phyloP scores from a whole-genome alignment of 345 rosid genomes.

The Cardiospermum halicacabum region DNA sequence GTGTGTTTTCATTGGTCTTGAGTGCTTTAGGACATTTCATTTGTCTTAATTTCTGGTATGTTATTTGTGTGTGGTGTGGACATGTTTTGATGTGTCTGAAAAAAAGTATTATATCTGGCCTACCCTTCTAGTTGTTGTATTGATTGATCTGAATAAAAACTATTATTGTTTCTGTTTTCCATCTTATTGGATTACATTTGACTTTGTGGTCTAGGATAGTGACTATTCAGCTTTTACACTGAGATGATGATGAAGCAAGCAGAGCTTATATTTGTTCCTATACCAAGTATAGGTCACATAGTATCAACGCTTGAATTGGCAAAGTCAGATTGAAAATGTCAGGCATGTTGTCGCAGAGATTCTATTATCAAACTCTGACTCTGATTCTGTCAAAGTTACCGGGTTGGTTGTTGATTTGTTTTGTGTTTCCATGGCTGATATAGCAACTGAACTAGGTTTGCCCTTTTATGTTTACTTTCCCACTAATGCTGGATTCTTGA shows the following conservation, averaged over 20 bases:
- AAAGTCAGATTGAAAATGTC: slow-evolving; percentile 11
- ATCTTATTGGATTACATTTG: too few species aligned
- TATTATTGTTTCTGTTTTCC: too few species aligned
- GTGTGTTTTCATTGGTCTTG: too few species aligned
- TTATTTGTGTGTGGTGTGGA: too few species aligned
- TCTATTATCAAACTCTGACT: slow-evolving; percentile 6
- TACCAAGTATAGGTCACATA: slow-evolving; percentile 38
- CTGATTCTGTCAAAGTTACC: slow-evolving; percentile 22
- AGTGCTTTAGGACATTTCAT: too few species aligned
- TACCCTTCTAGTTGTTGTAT: too few species aligned
- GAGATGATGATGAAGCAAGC: slow-evolving; percentile 30
- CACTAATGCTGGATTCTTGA: slow-evolving; percentile 28
- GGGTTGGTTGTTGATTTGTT: slow-evolving; percentile 49
- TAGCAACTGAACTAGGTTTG: slow-evolving; percentile 33
- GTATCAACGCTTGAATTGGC: slow-evolving; percentile 45
- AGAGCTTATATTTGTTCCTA: slow-evolving; percentile 35
- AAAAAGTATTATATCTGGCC: too few species aligned
- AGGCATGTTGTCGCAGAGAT: slow-evolving; percentile 8
- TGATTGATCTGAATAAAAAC: too few species aligned
- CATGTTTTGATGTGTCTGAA: too few species aligned
- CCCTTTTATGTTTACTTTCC: slow-evolving; percentile 46
- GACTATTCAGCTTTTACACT: slow-evolving; percentile 25
- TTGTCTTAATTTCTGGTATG: too few species aligned
- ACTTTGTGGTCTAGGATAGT: slow-evolving; percentile 18
- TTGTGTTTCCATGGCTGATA: slow-evolving; percentile 34